Base-by-base conservation (phyloP, 169 alveolate genomes). In the Cryptosporidium ryanae region DNA sequence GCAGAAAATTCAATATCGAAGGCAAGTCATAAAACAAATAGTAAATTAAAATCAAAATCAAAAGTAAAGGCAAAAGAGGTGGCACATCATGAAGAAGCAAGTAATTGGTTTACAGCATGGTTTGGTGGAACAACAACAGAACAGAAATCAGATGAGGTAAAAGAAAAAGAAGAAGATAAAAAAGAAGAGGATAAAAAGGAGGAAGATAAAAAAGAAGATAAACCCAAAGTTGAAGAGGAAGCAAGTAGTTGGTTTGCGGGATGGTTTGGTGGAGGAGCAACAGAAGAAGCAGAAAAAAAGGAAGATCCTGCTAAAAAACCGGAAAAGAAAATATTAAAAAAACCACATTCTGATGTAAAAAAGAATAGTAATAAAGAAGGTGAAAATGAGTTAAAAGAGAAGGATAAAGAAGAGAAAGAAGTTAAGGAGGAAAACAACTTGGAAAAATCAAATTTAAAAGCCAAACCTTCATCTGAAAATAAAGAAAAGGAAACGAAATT, bases 101-200 rank as follows among this genome's bases (percentile, higher is more conserved):
- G 43, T 27, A 55, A 66, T 70, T 70, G 84, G 84, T 70, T 70
- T 52, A 2, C 67, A 50, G 43, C 67, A 5, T 70, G 84, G 84
- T 70, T 50, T 25, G 67, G 84, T 49, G 49, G 63, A 31, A 15
- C 68, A n/a, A 0, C 84, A 31, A 43, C 84, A 21, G 46, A 2
- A 1, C 15, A 46, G 54, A 46, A 46, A 46, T 46, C 10, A 46
- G 15, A 46, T 46, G 32, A 65, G 17, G 6, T 67, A 46, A 4
- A 66, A 18, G 46, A 32, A 43, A 66, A 46, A 64, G 71, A 46
- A 64, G 59, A 31, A 46, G 54, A 46, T 12, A 46, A 10, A 46
- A 46, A 46, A 46, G 15, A 46, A 46, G n/a, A n/a, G n/a, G 54
- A 46, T 46, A 46, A 12, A 12, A 46, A 46, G 10, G 15, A 46